Conservation (phyloP, 2,329 filamentous ascomycete species). For the Malbranchea cinnamomea region DNA sequence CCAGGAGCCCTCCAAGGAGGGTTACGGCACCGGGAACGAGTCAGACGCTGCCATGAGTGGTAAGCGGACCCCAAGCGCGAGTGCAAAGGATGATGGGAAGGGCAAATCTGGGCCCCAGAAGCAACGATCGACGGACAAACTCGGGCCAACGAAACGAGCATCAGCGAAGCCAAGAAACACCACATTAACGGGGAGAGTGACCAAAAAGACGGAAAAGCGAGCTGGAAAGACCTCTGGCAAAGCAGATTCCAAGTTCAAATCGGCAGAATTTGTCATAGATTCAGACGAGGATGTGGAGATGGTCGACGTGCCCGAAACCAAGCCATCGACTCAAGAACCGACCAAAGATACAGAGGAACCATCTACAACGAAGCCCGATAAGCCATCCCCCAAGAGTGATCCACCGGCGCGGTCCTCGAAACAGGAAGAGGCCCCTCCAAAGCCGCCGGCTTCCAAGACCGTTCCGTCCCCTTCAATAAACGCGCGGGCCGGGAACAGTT, state of each 20-base stretch:
- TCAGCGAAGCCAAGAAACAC: constrained; percentile 32
- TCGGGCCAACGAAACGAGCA: constrained; percentile 29
- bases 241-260: constrained; percentile 35
- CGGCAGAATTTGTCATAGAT: constrained; percentile 38
- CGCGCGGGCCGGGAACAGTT: constrained; percentile 27
- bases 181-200: constrained; percentile 28
- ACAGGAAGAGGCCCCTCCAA: constrained; percentile 4
- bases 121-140: constrained; percentile 25
- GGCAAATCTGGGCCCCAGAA: constrained; percentile 19
- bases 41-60: constrained; percentile 19
- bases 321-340: constrained; percentile 11
- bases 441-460: constrained; percentile 14
- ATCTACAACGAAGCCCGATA: constrained; percentile 4
- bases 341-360: constrained; percentile 7
- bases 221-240: constrained; percentile 18
- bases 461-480: constrained; percentile 20
- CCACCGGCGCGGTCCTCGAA: constrained; percentile 2
- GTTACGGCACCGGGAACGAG: constrained; percentile 21
- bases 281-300: constrained; percentile 35
- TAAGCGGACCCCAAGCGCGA: constrained; percentile 14
- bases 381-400: constrained; percentile 6
- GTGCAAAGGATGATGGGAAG: constrained; percentile 10
- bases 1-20: constrained; percentile 23
- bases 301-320: constrained; percentile 15
- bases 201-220: constrained; percentile 31